Base-by-base conservation (phyloP, 495 filamentous ascomycete species). In the Umbilicaria muhlenbergii region DNA sequence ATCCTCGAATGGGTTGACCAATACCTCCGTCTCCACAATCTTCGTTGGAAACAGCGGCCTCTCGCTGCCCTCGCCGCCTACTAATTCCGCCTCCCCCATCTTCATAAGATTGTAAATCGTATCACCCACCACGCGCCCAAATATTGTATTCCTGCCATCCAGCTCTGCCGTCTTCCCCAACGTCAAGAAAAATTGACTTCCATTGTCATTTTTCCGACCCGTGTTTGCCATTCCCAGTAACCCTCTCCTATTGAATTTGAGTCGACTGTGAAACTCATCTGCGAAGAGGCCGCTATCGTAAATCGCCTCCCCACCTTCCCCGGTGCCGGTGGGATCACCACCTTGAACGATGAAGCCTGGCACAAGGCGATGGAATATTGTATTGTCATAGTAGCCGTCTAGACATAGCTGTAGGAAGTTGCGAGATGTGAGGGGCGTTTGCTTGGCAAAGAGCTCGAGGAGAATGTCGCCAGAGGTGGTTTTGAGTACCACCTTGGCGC, bases 361-460 rank as follows among this genome's bases (percentile, higher is more conserved):
- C 8, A 92, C 77, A 15, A 96, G 68, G 15, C 91, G 88, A 63
- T 98, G 91, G 66, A 98, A 96, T 47, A 86, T 78, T 0, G 89
- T 94, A 50, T 75, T 72, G 39, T 81, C 77, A 64, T 96, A 99
- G 71, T 96, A 95, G 45, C 85, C 83, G 60, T 99, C 87, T 45
- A 92, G 72, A 58, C 81, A 87, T 54, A 84, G 82, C 61, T 99
- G 91, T 15, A 99, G 78, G 67, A 99, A 99, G 63, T 94, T 94
- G 44, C 89, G 86, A 52, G 76, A 84, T 1, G 91, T 83, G 45
- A 93, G 74, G 28, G 91, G 91, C 0, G 83, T 83, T 61, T 99
- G 88, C 46, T 84, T 86, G 15, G 86, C 87, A 70, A 93, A 98
- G 41, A 98, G 78, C 50, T 93, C 80, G 69, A 98, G 74, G 28